Percentiles rank a stretch among this genome's conserved stretches.
Conservation (phyloP, 73 alveolate species). For the Tetrahymena borealis region DNA sequence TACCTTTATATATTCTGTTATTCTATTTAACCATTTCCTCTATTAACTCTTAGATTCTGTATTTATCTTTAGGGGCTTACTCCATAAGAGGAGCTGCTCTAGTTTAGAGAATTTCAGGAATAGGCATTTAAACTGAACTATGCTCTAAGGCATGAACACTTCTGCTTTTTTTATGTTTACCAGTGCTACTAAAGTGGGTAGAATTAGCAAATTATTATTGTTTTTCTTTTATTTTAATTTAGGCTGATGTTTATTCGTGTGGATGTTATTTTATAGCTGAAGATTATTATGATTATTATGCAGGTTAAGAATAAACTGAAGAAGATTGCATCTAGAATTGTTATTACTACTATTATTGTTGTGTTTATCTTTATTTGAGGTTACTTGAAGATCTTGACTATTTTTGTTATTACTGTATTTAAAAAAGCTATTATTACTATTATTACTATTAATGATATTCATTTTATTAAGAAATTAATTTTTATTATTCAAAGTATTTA, state of each 20-base stretch:
- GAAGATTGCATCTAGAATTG: background rate
- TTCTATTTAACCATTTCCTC: background rate
- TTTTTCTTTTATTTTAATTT: background rate
- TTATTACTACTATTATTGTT: background rate
- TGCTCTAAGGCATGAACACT: background rate
- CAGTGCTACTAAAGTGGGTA: background rate
- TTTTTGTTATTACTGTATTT: background rate
- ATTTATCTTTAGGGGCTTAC: background rate
- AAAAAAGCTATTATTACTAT: background rate
- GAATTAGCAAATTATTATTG: no score
- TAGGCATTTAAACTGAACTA: background rate
- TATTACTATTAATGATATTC: background rate
- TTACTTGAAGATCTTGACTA: background rate
- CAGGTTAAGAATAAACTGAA: background rate
- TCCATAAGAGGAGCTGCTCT: background rate
- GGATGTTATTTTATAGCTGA: background rate
- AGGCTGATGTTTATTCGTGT: background rate
- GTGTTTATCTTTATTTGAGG: background rate
- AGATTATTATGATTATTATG: background rate
- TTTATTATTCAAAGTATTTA: background rate
- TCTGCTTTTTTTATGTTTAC: background rate
- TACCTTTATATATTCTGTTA: background rate
- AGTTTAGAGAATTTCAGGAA: background rate
- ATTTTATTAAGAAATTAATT: background rate
- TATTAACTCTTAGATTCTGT: background rate